Conservation (phyloP, 331 rosid species). For the Quercus lobata region DNA sequence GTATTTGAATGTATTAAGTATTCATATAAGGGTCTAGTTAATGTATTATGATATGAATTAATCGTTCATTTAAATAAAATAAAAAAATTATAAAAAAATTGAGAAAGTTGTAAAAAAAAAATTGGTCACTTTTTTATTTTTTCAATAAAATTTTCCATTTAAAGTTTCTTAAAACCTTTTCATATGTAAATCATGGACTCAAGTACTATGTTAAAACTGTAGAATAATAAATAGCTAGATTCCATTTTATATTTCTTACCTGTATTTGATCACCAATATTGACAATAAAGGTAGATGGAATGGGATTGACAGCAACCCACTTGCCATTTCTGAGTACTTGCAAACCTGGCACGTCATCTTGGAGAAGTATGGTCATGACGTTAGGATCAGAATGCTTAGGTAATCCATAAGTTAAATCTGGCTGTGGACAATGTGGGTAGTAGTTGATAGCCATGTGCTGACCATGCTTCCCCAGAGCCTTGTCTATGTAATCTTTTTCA, state of each 20-base stretch:
- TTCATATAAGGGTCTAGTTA: too few relatives aligned
- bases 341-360: slow-evolving; percentile 47
- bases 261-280: slow-evolving; percentile 56
- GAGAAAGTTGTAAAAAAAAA: too few relatives aligned
- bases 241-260: slow-evolving; percentile 14
- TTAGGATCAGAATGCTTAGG: slow-evolving; percentile 58
- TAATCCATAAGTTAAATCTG: slow-evolving; percentile 51
- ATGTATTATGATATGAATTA: too few relatives aligned
- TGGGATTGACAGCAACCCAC: slow-evolving; percentile 50
- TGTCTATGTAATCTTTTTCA: slow-evolving; percentile 37
- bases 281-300: slow-evolving; percentile 44
- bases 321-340: slow-evolving; percentile 38
- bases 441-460: slow-evolving; percentile 61
- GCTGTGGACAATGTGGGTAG: slow-evolving; percentile 56
- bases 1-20: too few relatives aligned
- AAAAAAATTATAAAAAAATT: too few relatives aligned
- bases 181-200: not conserved
- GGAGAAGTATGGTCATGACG: slow-evolving; percentile 43
- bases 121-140: too few relatives aligned
- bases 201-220: too few relatives aligned
- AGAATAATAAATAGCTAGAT: too few relatives aligned
- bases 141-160: too few relatives aligned
- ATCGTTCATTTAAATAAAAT: too few relatives aligned
- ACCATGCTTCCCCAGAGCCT: slow-evolving; percentile 42
- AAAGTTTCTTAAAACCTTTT: too few relatives aligned